A percentile compares a stretch with the other conserved stretches of the same genome.
Evolutionary conservation across 169 alveolate species (phyloP).

Genomic region (Besnoitia besnoiti): DNA sequence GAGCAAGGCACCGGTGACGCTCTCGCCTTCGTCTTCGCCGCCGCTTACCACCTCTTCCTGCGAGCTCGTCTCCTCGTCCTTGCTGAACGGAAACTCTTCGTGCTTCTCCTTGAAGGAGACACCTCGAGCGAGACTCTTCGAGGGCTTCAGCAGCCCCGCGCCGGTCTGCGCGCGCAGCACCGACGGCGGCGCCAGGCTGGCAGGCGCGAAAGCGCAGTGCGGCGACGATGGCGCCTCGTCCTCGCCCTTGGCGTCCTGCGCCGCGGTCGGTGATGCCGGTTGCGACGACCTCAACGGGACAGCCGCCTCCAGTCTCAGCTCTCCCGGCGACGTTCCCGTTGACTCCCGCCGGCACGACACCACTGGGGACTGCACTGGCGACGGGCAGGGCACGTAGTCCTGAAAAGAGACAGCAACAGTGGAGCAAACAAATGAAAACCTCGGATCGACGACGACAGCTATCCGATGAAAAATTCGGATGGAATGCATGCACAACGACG

Average conservation of each 20-base stretch:
- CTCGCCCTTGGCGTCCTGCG: background rate
- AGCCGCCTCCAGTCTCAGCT: background rate
- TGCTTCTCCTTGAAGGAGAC: constrained; percentile 54
- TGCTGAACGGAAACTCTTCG: constrained; percentile 38
- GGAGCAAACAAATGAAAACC: too few species aligned
- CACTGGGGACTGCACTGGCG: background rate
- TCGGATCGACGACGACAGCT: too few species aligned
- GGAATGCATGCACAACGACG: too few species aligned
- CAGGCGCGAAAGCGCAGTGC: background rate
- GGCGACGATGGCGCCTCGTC: background rate
- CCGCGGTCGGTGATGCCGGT: background rate
- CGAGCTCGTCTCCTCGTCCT: constrained; percentile 30
- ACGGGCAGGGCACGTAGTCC: background rate
- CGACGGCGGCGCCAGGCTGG: background rate
- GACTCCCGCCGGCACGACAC: background rate
- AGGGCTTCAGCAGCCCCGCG: background rate
- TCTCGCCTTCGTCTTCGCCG: background rate
- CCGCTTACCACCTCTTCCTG: background rate
- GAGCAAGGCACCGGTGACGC: background rate
- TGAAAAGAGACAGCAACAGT: background rate
- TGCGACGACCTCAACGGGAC: background rate
- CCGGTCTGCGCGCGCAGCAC: constrained; percentile 2
- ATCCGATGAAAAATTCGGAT: too few species aligned
- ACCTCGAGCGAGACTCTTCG: constrained; percentile 15
- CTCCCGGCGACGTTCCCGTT: background rate